Conservation (phyloP, 2,329 filamentous ascomycete genomes). For the Neonectria sp. region DNA sequence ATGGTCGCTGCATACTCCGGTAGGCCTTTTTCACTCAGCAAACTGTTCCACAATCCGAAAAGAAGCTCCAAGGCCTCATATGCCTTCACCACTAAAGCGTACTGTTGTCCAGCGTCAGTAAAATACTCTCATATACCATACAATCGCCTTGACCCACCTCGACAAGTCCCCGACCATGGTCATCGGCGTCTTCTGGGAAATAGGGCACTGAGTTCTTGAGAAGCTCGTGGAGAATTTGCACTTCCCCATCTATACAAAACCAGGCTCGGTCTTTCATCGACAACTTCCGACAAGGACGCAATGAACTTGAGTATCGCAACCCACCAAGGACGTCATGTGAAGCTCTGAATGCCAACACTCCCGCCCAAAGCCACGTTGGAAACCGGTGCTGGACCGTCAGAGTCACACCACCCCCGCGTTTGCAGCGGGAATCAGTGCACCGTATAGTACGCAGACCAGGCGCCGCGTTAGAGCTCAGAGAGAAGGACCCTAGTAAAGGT, state of each 20-base stretch:
- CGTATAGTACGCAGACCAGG: too few relatives aligned
- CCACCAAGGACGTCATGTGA: conserved; percentile 20
- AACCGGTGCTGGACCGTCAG: conserved; percentile 27
- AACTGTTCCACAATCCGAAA: conserved; percentile 12
- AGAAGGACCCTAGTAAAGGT: background rate
- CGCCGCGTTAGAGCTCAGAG: background rate
- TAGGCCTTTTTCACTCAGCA: conserved; percentile 18
- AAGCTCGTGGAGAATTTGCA: background rate
- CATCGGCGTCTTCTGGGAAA: conserved; percentile 12
- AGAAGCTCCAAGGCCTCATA: background rate
- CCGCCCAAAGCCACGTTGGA: conserved; percentile 28
- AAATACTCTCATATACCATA: rapidly evolving
- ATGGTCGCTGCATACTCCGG: conserved; percentile 12
- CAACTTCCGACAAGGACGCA: conserved; percentile 16
- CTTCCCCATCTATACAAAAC: rapidly evolving
- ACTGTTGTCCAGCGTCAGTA: background rate
- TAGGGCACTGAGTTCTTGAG: background rate
- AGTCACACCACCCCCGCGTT: background rate
- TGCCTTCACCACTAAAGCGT: rapidly evolving
- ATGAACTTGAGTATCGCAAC: conserved; percentile 6
- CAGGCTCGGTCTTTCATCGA: rapidly evolving
- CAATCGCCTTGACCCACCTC: conserved; percentile 5
- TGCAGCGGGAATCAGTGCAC: background rate
- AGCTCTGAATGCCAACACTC: background rate
- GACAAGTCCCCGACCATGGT: background rate